Conservation (phyloP, 176 grass and related monocot genomes). For the Eremochloa ophiuroides region DNA sequence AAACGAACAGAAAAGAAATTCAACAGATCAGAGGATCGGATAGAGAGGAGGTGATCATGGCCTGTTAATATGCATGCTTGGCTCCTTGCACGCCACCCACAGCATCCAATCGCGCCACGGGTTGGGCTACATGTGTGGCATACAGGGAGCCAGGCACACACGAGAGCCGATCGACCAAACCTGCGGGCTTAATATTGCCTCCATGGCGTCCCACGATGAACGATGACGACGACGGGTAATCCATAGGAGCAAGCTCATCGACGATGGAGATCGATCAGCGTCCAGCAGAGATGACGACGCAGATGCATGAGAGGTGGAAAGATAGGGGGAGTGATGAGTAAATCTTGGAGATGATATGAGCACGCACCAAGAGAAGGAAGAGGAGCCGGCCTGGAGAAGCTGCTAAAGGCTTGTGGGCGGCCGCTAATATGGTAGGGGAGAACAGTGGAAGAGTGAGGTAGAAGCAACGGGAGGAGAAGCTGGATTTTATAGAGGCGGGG, state of each 20-base stretch:
- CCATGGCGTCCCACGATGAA: not conserved
- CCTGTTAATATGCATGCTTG: conserved; percentile 79
- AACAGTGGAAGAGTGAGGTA: conserved; percentile 45
- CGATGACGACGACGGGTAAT: not conserved
- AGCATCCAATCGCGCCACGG: conserved; percentile 69
- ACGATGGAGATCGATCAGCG: not conserved
- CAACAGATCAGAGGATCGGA: not conserved
- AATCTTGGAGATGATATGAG: not conserved
- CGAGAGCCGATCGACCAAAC: conserved; percentile 24
- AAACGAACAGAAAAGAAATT: not conserved
- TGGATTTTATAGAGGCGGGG: conserved; percentile 68
- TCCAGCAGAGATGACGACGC: not conserved
- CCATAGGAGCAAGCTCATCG: not conserved
- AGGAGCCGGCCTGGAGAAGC: conserved; percentile 2
- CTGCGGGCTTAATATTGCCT: not conserved
- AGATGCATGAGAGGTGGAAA: not conserved
- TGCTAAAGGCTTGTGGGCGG: not conserved
- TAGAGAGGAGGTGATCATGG: not conserved
- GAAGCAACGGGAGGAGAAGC: conserved; percentile 40
- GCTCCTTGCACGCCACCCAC: conserved; percentile 99
- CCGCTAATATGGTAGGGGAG: conserved; percentile 13
- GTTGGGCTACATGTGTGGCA: conserved; percentile 99
- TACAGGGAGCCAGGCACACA: conserved; percentile 99
- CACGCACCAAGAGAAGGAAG: not conserved
- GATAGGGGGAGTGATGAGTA: not conserved